These are phyloP conservation scores for Ceratorhiza oryzae-sativae DNA, from an alignment of 1,284 basidiomycete species.

Conservation along the genomic window DNA sequence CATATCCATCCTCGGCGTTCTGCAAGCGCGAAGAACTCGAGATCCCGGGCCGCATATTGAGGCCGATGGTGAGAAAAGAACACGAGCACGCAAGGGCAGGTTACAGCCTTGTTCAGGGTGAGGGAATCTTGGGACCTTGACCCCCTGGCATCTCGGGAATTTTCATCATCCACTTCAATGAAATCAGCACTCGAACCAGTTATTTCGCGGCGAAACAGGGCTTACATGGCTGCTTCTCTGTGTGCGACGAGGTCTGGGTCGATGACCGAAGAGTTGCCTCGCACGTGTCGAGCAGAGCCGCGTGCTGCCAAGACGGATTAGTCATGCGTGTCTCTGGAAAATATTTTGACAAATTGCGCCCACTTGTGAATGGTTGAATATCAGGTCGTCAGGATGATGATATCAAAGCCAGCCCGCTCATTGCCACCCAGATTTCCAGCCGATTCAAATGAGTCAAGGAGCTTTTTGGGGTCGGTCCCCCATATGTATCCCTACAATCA, in stretches of 20 bases:
- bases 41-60: conserved; percentile 81
- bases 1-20: conserved; percentile 74
- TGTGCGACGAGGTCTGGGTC: conserved; percentile 17
- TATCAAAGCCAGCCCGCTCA: conserved; percentile 75
- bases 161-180: neutral
- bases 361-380: conserved; percentile 88
- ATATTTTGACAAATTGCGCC: conserved; percentile 31
- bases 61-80: conserved; percentile 95
- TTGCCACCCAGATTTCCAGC: no score
- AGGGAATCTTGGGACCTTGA: neutral
- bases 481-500: conserved; percentile 81
- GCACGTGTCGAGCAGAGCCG: conserved; percentile 81
- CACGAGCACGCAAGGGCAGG: conserved; percentile 72
- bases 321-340: neutral
- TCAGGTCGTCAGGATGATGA: conserved; percentile 89
- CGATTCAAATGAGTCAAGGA: conserved; percentile 57
- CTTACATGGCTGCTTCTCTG: neutral
- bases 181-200: neutral
- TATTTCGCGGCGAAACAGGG: neutral
- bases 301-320: conserved; percentile 63
- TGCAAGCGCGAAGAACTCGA: conserved; percentile 83
- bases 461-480: conserved; percentile 70
- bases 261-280: conserved; percentile 54
- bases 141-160: conserved; percentile 12
- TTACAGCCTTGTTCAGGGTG: conserved; percentile 42